Base-by-base conservation (phyloP, 1,139 yeast species). In the Kodamaea suecica region DNA sequence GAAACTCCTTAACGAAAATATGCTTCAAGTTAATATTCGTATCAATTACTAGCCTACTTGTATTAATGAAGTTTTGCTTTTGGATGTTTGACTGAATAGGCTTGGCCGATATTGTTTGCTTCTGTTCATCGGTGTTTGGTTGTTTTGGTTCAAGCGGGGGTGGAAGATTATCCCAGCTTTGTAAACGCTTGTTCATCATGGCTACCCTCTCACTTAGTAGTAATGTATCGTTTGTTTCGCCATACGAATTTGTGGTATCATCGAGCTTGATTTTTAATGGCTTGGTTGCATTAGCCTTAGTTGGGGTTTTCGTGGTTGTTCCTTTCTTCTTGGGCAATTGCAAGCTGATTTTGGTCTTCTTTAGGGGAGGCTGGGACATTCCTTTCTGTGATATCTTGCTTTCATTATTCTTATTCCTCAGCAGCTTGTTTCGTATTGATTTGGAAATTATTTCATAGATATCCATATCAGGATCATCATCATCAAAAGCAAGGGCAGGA, bases 361-460 rank as follows among this genome's bases (percentile, higher is more conserved):
- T 26, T 10, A 19, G 21, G 9, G 21, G 21, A 6, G 6, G 21
- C 21, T 6, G 21, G 9, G 21, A 19, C 21, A n/a, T n/a, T n/a
- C n/a, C n/a, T n/a, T n/a, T n/a, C n/a, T n/a, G n/a, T n/a, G n/a
- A n/a, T n/a, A n/a, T 19, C 21, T 6, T 19, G 21, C 21, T 19
- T 6, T 6, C 8, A 9, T 9, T 19, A 9, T 19, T n/a, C n/a
- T 19, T 19, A 5, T 23, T 33, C 16, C 26, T 31, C 30, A 13
- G 29, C 15, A 12, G n/a, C 21, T 17, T 27, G 10, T 29, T 26
- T 25, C 24, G 32, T 11, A 23, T 31, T 11, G 38, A 20, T 11
- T 36, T 40, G 3, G 37, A 29, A 9, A 40, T 34, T 28, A 37
- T 27, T 16, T 43, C 45, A 19, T 41, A 40, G 10, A 43, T 41